Evolutionary conservation across 169 alveolate genomes (phyloP).

Genomic region (Eimeria sp.): DNA sequence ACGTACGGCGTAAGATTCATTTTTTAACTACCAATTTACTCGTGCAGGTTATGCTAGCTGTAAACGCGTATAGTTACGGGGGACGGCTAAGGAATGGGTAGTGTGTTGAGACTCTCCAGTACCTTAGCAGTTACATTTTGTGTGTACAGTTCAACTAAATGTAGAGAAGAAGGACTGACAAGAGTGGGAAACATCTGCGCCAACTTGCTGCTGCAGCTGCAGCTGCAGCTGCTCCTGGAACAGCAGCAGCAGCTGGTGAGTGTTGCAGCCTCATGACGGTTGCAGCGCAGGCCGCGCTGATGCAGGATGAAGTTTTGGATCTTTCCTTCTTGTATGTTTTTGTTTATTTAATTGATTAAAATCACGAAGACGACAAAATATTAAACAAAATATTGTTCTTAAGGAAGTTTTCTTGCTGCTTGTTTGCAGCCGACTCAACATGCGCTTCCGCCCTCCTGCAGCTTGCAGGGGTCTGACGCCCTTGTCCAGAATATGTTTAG

Average conservation of each 20-base stretch:
- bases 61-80: too few relatives aligned
- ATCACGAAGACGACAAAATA: background rate
- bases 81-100: too few relatives aligned
- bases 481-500: background rate
- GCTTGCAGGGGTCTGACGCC: background rate
- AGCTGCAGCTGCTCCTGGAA: background rate
- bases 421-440: background rate
- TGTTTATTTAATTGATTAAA: background rate
- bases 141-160: background rate
- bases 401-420: background rate
- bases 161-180: background rate
- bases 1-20: too few relatives aligned
- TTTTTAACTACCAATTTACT: too few relatives aligned
- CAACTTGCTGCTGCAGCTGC: background rate
- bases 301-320: background rate
- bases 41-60: too few relatives aligned
- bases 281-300: background rate
- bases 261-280: background rate
- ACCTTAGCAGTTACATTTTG: too few relatives aligned
- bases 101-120: background rate
- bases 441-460: background rate
- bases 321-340: background rate
- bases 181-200: background rate
- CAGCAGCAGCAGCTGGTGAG: background rate
- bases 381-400: background rate